These are phyloP conservation scores for Huntiella bhutanensis DNA, from an alignment of 2,329 filamentous ascomycete species.

Conservation along the genomic window DNA sequence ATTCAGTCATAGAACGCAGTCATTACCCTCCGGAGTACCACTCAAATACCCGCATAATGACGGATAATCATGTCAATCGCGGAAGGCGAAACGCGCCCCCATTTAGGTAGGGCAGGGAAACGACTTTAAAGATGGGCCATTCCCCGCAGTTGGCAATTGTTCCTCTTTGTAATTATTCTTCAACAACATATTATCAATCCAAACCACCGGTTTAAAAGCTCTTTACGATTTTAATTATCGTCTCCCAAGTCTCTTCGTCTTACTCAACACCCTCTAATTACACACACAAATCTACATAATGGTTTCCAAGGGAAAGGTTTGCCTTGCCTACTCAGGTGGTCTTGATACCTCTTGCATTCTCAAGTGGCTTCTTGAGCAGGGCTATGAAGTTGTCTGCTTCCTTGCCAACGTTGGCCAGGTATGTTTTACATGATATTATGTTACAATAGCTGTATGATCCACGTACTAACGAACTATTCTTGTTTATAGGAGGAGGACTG, in stretches of 20 bases:
- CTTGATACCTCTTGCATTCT: conserved; percentile 26
- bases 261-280: background rate
- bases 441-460: background rate
- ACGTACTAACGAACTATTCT: background rate
- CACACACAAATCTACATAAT: background rate
- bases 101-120: too few relatives aligned
- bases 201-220: too few relatives aligned
- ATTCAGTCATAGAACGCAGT: conserved; percentile 8
- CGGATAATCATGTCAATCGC: background rate
- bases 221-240: background rate
- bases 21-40: background rate
- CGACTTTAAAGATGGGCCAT: too few relatives aligned
- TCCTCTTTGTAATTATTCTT: background rate
- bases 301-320: conserved; percentile 11
- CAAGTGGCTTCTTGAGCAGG: conserved; percentile 20
- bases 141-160: background rate
- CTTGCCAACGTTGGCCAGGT: conserved; percentile 51
- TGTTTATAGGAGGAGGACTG: conserved; percentile 10
- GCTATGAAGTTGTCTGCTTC: conserved; percentile 17
- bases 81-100: conserved; percentile 9
- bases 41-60: too few relatives aligned
- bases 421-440: background rate
- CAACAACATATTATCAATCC: background rate
- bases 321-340: conserved; percentile 15
- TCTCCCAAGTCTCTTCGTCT: background rate